These are phyloP conservation scores for Viola pubescens DNA, from an alignment of 441 rosid species.

Conservation along the genomic window DNA sequence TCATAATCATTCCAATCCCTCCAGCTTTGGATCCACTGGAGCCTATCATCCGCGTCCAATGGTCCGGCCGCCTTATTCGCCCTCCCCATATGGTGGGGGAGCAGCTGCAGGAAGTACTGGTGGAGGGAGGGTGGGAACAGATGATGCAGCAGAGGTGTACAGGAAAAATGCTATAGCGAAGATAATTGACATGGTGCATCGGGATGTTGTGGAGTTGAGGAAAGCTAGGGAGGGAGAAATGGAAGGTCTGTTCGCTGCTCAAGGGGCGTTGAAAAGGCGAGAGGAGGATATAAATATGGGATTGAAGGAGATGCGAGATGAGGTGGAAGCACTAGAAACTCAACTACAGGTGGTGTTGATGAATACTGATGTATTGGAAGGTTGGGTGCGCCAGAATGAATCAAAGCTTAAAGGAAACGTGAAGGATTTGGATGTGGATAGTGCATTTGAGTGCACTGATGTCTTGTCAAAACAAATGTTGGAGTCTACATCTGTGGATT, in stretches of 20 bases:
- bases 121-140: conserved; percentile 33
- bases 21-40: conserved; percentile 23
- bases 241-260: conserved; percentile 64
- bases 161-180: conserved; percentile 65
- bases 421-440: conserved; percentile 44
- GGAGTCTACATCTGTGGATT: conserved; percentile 68
- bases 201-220: conserved; percentile 56
- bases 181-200: conserved; percentile 66
- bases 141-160: conserved; percentile 64
- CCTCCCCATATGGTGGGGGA: conserved; percentile 45
- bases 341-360: conserved; percentile 77
- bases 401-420: conserved; percentile 47
- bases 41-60: conserved; percentile 25
- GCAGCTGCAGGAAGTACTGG: not conserved
- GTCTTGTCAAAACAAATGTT: conserved; percentile 70
- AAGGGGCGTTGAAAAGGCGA: conserved; percentile 55
- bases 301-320: conserved; percentile 69
- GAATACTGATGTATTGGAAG: conserved; percentile 64
- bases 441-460: conserved; percentile 53
- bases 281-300: conserved; percentile 62
- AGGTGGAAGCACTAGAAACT: conserved; percentile 73
- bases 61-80: conserved; percentile 41
- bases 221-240: conserved; percentile 70
- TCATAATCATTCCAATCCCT: conserved; percentile 17
- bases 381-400: conserved; percentile 66